Conservation (phyloP, 306 rosid genomes). For the Vigna radiata region DNA sequence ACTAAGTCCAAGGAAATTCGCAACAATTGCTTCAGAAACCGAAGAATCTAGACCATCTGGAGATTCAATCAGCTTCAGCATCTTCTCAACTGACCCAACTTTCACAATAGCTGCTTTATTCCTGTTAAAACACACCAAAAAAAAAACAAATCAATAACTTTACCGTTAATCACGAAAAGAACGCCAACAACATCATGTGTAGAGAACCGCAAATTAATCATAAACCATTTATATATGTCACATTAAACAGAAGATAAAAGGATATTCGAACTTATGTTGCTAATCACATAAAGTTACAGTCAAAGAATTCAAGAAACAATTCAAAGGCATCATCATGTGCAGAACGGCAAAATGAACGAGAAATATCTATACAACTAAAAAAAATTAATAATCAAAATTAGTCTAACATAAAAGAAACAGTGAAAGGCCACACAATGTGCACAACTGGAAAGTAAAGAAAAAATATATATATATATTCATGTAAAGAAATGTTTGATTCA, state of each 20-base stretch:
- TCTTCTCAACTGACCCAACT: conserved; percentile 89
- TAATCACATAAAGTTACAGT: neutral
- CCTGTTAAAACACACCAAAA: conserved; percentile 51
- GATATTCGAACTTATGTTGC: neutral
- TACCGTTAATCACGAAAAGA: neutral
- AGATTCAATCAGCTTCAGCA: conserved; percentile 79
- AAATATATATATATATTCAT: neutral
- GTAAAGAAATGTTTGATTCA: neutral
- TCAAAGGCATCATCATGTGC: conserved; percentile 1
- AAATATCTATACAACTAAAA: neutral
- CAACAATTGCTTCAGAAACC: conserved; percentile 85
- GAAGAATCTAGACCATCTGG: conserved; percentile 54
- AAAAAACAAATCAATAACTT: neutral
- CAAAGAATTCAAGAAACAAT: neutral
- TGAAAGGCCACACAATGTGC: neutral
- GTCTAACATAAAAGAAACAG: neutral
- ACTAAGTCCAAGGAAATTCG: conserved; percentile 89
- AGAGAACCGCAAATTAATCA: neutral
- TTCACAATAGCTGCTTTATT: conserved; percentile 94
- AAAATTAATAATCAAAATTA: neutral
- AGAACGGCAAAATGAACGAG: neutral
- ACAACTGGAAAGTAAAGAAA: neutral
- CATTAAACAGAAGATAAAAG: neutral
- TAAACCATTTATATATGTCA: neutral
- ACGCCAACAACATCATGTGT: neutral